Base-by-base conservation (phyloP, 192 early-diverging fungal species). In the Rhizoclosmatium sp. region DNA sequence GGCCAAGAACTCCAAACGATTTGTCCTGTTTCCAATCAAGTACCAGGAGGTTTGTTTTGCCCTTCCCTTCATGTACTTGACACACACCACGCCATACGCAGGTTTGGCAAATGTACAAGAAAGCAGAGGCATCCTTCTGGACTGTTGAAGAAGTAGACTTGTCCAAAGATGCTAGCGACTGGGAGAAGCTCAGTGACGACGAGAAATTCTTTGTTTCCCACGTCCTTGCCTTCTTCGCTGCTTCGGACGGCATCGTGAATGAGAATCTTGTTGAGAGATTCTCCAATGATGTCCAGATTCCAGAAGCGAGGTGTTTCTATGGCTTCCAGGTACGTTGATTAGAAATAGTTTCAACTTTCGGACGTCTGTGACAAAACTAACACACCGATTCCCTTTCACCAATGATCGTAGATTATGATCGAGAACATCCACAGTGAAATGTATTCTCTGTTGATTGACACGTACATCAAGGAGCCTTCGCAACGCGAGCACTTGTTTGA, bases 71-170 rank as follows among this genome's bases (percentile, higher is more conserved):
- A 31, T 31, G 31, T 31, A n/a, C 31, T 47, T 3, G 19, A 59
- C 71, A 54, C 62, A 7, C 48, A 56, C 51, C 14, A 9, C 16
- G 48, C 14, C 41, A 42, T 51, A 19, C 42, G 58, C 64, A 92
- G 91, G 92, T 96, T 80, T 98, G 96, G 96, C 91, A 96, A 78
- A 94, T 97, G 92, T 97, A 98, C 92, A 97, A 98, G 83, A 98
- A 98, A 85, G 95, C 95, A 80, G 95, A 96, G 81, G 96, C 96
- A 2, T 96, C 95, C 7, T 97, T 97, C 89, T 98, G 96, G 96
- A 96, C 95, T 0, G 96, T 94, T 16, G 96, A 98, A 82, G 95
- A 98, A 79, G 93, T 96, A 71, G 96, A 98, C 83, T 91, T 98
- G 31, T 92, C 92, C 80, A 95, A 98, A 82, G 96, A 98, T 84